Evolutionary conservation across 768 basidiomycete genomes (phyloP), one percentile per base, ranked within the genome.

Genomic region (Boletus insuetus): DNA sequence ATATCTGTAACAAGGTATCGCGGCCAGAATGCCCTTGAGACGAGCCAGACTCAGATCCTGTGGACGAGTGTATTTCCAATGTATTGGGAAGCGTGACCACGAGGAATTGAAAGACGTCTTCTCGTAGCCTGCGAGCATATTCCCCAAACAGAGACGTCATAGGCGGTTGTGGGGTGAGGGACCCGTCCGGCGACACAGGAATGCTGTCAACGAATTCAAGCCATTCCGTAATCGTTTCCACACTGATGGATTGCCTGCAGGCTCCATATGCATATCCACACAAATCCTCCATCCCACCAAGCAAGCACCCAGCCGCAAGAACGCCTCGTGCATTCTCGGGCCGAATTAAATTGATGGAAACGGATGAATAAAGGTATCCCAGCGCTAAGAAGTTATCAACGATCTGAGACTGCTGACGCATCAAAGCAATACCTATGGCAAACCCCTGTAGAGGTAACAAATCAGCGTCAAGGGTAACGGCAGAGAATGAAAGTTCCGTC

Each of bases 201-300:
- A 82, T 75, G 42, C 75, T 69, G 62, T 88, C 85, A 46, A 89
- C 73, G 71, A 94, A 94, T 58, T 85, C 78, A 38, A 94, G 78
- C 89, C 91, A 94, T 47, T 80, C 79, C 46, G 79, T 69, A 66
- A 95, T 85, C 44, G 83, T 90, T 54, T 89, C 85, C 62, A 87
- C 78, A 43, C 77, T 80, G 73, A 96, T 86, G 39, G 88, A 89
- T 55, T 81, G 83, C 63, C 82, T 81, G 76, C 89, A 92, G 46
- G 84, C 75, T 50, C 84, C 82, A 70, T 94, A 94, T 20, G 93
- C 82, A 64, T 86, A 86, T 59, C 79, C 79, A 71, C 86, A 88
- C 35, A 95, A 76, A 35, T 94, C 90, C 43, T 92, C 84, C 88
- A 94, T 89, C 42, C 90, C 91, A 49, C 90, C 91, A 43, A 94